Conservation (phyloP, 352 stramenopile species). For the Globisporangium takayamanum region DNA sequence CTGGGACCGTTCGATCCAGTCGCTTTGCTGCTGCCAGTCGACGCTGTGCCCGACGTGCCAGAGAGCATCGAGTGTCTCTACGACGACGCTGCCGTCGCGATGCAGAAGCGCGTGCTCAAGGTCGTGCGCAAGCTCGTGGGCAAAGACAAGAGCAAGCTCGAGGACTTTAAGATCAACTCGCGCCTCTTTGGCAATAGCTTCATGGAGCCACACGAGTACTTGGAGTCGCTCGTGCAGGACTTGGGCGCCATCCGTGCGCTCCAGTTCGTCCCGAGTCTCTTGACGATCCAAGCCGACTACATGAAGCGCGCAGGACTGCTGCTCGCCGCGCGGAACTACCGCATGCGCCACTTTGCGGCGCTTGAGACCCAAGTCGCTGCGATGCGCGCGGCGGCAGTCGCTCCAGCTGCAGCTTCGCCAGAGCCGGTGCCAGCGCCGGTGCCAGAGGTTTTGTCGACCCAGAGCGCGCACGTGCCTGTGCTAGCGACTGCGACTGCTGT, state of each 20-base stretch:
- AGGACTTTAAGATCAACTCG: slow-evolving; percentile 82
- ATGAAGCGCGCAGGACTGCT: slow-evolving; percentile 53
- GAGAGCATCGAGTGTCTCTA: slow-evolving; percentile 55
- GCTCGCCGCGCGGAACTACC: slow-evolving; percentile 43
- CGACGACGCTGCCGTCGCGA: slow-evolving; percentile 45
- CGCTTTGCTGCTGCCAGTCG: slow-evolving; percentile 40
- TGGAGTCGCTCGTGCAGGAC: slow-evolving; percentile 58
- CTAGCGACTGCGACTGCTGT: no score
- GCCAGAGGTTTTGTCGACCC: not conserved
- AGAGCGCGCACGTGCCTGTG: no score
- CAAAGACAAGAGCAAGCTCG: slow-evolving; percentile 41
- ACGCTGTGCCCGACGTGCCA: slow-evolving; percentile 36
- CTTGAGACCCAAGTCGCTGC: slow-evolving; percentile 30
- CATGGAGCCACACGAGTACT: slow-evolving; percentile 63
- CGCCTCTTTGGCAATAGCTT: slow-evolving; percentile 74
- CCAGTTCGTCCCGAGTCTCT: slow-evolving; percentile 57
- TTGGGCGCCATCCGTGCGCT: slow-evolving; percentile 50
- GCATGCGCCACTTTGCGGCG: slow-evolving; percentile 29
- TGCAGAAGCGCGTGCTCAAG: slow-evolving; percentile 72
- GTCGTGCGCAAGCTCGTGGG: slow-evolving; percentile 34
- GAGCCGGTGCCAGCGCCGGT: not conserved
- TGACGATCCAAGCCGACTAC: slow-evolving; percentile 54
- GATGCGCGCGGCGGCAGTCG: not conserved
- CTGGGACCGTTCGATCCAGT: slow-evolving; percentile 36
- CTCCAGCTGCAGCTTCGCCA: not conserved